These are phyloP conservation scores for Auxenochlorella protothecoides DNA, from an alignment of 139 green algal species.

Conservation along the genomic window DNA sequence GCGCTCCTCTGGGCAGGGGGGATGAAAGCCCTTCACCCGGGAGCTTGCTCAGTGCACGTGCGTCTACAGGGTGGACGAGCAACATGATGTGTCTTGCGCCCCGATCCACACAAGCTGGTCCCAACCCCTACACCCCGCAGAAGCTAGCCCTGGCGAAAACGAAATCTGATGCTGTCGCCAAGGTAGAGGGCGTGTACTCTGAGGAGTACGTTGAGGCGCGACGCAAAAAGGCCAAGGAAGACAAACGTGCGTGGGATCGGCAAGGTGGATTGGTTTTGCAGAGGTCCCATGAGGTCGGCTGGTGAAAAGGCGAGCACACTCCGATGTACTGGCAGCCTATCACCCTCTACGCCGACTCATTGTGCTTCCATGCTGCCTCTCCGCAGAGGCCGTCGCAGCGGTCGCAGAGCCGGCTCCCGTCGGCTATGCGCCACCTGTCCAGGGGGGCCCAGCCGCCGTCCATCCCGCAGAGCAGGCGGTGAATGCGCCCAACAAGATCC, in stretches of 20 bases:
- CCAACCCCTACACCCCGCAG: conserved; percentile 24
- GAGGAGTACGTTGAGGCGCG: conserved; percentile 20
- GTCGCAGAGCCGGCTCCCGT: too few species aligned
- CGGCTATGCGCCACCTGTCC: too few species aligned
- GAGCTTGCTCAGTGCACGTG: too few species aligned
- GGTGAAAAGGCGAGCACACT: too few species aligned
- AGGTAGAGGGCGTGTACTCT: conserved; percentile 64
- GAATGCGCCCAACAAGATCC: conserved; percentile 71
- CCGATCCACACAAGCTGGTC: background rate
- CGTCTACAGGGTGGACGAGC: background rate
- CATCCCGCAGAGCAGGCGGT: too few species aligned
- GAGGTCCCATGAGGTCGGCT: too few species aligned
- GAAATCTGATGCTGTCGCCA: conserved; percentile 83
- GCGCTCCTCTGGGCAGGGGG: background rate
- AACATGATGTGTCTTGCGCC: background rate
- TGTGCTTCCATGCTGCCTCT: too few species aligned
- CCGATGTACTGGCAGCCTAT: too few species aligned
- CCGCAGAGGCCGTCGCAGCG: too few species aligned
- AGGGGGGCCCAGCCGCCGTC: too few species aligned
- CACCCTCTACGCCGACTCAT: too few species aligned
- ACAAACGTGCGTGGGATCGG: background rate
- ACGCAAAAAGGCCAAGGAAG: background rate
- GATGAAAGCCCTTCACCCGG: background rate
- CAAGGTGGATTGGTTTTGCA: too few species aligned
- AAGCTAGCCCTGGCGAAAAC: conserved; percentile 72